A percentile compares a stretch with the other conserved stretches of the same genome.
Evolutionary conservation across 345 rosid species (phyloP).

Genomic region (Eucalyptus sp.): DNA sequence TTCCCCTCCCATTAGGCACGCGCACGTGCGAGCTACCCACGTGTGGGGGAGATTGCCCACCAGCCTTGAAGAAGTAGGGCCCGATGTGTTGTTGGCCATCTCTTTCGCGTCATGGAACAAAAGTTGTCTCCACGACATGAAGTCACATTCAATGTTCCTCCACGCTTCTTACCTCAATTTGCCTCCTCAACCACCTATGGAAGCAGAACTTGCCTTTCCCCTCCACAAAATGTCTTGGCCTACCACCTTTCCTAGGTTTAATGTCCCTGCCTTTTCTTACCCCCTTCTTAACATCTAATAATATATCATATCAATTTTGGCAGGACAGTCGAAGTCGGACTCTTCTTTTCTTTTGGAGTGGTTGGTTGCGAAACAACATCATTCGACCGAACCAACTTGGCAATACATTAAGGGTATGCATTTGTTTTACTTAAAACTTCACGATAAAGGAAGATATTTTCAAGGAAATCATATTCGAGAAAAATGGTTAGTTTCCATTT

Average conservation of each 20-base stretch:
- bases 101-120: background rate
- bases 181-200: background rate
- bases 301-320: background rate
- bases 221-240: background rate
- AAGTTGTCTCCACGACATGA: background rate
- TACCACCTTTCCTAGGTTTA: background rate
- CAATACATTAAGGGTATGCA: background rate
- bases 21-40: background rate
- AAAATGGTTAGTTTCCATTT: background rate
- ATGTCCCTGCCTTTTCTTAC: background rate
- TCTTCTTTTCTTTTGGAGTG: background rate
- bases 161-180: no score
- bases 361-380: background rate
- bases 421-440: background rate
- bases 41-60: background rate
- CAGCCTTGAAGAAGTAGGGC: background rate
- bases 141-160: background rate
- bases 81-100: background rate
- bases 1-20: background rate
- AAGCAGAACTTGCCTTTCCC: background rate
- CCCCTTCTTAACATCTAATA: background rate
- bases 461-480: background rate
- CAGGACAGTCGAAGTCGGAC: background rate
- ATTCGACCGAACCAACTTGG: accelerated
- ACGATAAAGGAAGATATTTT: background rate